phyloP scores from a whole-genome alignment of 1,139 yeast species.

The Keqinozyma sinolaborantium region DNA sequence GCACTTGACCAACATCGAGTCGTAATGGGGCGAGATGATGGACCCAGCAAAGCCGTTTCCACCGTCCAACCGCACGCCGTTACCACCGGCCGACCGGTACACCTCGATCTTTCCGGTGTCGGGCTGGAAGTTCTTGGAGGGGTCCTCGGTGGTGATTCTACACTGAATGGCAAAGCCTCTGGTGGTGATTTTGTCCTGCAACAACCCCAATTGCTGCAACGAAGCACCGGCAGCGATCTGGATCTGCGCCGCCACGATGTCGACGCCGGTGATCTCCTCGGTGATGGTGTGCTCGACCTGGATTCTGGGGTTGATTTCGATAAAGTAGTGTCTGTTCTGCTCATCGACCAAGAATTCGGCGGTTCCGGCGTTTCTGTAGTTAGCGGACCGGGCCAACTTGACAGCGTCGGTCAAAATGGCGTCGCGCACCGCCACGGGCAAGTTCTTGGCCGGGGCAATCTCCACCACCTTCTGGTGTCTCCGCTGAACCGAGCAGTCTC shows the following conservation, averaged over 20 bases:
- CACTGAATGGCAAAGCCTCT: slow-evolving; percentile 99
- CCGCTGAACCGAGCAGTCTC: slow-evolving; percentile 99
- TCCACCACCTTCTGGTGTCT: slow-evolving; percentile 99
- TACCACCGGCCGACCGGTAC: slow-evolving; percentile 98
- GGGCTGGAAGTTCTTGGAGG: slow-evolving; percentile 94
- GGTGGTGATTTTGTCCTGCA: slow-evolving; percentile 91
- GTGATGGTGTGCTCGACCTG: slow-evolving; percentile 99
- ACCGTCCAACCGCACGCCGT: slow-evolving; percentile 98
- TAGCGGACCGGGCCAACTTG: slow-evolving; percentile 79
- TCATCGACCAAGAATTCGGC: slow-evolving; percentile 95
- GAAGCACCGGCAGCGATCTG: slow-evolving; percentile 99
- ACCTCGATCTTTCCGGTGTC: slow-evolving; percentile 99
- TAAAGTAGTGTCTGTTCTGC: slow-evolving; percentile 94
- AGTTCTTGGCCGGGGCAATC: slow-evolving; percentile 96
- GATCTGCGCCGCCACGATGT: slow-evolving; percentile 96
- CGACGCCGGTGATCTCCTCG: slow-evolving; percentile 98
- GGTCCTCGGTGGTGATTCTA: slow-evolving; percentile 98
- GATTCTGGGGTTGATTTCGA: slow-evolving; percentile 97
- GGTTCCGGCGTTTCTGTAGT: slow-evolving; percentile 97
- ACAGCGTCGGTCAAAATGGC: slow-evolving; percentile 94
- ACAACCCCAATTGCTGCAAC: slow-evolving; percentile 81
- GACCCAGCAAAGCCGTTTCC: slow-evolving; percentile 99
- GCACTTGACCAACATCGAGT: slow-evolving; percentile 97
- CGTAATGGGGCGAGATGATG: slow-evolving; percentile 94
- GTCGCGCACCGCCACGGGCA: slow-evolving; percentile 79